Evolutionary conservation across 169 alveolate genomes (phyloP).

Genomic region (Cyclospora cayetanensis): DNA sequence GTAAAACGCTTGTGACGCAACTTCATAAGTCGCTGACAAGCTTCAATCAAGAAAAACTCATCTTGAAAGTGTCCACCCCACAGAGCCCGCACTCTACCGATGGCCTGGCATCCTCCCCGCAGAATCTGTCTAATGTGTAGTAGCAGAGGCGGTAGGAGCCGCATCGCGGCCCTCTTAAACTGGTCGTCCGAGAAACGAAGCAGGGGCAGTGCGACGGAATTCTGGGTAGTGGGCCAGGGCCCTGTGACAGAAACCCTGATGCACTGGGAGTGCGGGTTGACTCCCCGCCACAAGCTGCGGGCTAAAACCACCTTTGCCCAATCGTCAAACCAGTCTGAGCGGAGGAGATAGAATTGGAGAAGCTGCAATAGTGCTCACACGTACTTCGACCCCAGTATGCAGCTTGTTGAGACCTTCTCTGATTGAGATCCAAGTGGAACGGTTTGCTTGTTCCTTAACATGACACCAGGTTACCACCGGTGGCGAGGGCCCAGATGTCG

Average conservation of each 20-base stretch:
- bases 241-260: slow-evolving; percentile 40
- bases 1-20: too few relatives aligned
- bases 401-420: too few relatives aligned
- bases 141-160: slow-evolving; percentile 41
- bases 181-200: not conserved
- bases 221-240: slow-evolving; percentile 22
- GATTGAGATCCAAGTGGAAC: too few relatives aligned
- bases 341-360: not conserved
- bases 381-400: too few relatives aligned
- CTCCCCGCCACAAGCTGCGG: slow-evolving; percentile 55
- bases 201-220: not conserved
- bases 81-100: slow-evolving; percentile 32
- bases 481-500: slow-evolving; percentile 43
- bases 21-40: slow-evolving; percentile 12
- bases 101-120: slow-evolving; percentile 43
- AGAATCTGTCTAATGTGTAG: slow-evolving; percentile 39
- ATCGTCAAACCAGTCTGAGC: slow-evolving; percentile 38
- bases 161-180: not conserved
- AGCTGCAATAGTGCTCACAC: too few relatives aligned
- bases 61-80: slow-evolving; percentile 49
- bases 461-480: slow-evolving; percentile 40
- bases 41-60: slow-evolving; percentile 33
- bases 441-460: too few relatives aligned
- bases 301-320: slow-evolving; percentile 32
- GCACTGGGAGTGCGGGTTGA: slow-evolving; percentile 43